These are phyloP conservation scores for Rubia yunnanensis DNA, from an alignment of 257 asterid genomes.

Conservation along the genomic window DNA sequence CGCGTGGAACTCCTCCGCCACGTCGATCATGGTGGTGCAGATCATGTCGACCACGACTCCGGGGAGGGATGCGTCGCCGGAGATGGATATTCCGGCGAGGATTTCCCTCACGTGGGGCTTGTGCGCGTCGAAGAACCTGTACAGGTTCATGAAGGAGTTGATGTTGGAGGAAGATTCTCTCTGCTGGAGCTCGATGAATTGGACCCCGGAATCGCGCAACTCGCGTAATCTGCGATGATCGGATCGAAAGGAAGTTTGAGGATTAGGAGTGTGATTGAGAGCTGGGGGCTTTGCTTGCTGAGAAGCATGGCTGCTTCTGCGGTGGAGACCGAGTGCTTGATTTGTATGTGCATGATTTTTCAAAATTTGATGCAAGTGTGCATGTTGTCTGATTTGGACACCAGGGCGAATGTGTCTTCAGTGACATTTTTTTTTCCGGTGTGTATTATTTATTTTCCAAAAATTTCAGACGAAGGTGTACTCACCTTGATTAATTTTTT, in stretches of 20 bases:
- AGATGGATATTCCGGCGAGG: not conserved
- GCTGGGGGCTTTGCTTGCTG: slow-evolving; percentile 1
- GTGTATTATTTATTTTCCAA: too few species aligned
- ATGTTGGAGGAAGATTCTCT: not conserved
- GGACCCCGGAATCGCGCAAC: not conserved
- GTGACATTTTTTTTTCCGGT: too few species aligned
- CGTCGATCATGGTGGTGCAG: slow-evolving; percentile 17
- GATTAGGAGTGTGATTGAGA: slow-evolving; percentile 14
- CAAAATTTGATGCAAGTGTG: too few species aligned
- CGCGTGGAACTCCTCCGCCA: slow-evolving; percentile 4
- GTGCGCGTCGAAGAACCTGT: slow-evolving; percentile 8
- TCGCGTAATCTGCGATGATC: not conserved
- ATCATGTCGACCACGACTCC: slow-evolving; percentile 18
- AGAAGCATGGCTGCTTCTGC: slow-evolving; percentile 16
- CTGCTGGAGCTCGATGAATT: not conserved
- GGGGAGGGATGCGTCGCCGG: not conserved
- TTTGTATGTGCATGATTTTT: too few species aligned
- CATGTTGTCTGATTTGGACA: too few species aligned
- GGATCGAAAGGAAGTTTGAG: slow-evolving; percentile 17
- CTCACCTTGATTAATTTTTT: too few species aligned
- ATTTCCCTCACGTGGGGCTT: slow-evolving; percentile 5
- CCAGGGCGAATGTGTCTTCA: too few species aligned
- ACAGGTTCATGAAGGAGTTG: not conserved
- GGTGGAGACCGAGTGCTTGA: slow-evolving; percentile 17
- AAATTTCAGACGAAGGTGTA: too few species aligned